Conservation (phyloP, 2,329 filamentous ascomycete species). For the Paecilomyces niveus region DNA sequence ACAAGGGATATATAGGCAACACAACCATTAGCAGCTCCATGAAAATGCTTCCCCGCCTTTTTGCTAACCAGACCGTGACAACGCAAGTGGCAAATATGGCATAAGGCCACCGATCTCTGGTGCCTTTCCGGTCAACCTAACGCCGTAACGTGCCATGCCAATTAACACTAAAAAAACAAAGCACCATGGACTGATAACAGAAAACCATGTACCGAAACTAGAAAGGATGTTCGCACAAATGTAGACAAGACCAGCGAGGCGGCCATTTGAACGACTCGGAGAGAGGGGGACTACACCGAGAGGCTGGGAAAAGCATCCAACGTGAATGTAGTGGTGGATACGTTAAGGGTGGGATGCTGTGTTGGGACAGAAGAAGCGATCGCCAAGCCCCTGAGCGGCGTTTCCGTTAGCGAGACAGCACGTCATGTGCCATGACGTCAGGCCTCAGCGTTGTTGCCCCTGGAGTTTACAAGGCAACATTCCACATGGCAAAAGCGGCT, state of each 20-base stretch:
- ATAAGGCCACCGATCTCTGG: background rate
- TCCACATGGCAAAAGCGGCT: background rate
- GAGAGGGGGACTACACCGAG: background rate
- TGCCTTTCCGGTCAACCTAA: background rate
- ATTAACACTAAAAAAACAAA: background rate
- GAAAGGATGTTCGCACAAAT: background rate
- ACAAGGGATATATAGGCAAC: background rate
- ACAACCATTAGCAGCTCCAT: background rate
- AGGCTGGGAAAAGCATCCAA: background rate
- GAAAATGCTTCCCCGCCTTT: background rate
- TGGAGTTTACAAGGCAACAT: background rate
- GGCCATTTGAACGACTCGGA: background rate
- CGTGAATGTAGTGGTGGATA: background rate
- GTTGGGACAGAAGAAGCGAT: background rate
- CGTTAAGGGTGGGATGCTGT: background rate
- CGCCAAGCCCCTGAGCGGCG: background rate
- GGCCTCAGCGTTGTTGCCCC: background rate
- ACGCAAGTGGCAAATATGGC: background rate
- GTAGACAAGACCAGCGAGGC: background rate
- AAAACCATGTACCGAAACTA: background rate
- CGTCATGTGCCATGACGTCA: background rate
- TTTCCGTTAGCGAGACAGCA: background rate
- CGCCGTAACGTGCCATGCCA: background rate
- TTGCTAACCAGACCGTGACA: background rate
- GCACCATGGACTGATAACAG: background rate